These are phyloP conservation scores for Vitis rupestris DNA, from an alignment of 164 flowering plant genomes.

Conservation along the genomic window DNA sequence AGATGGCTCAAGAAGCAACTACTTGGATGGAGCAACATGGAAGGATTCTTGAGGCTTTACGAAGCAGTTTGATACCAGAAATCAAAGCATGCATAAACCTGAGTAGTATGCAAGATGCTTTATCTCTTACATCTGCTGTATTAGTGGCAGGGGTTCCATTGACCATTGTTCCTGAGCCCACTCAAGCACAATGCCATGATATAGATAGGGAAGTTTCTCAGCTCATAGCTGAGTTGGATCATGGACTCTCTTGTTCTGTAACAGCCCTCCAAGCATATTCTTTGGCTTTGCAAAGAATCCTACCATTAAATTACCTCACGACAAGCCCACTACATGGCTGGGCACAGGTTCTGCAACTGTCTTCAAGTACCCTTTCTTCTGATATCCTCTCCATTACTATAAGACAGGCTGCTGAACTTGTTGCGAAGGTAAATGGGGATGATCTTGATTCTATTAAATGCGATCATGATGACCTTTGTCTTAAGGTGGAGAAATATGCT, in stretches of 20 bases:
- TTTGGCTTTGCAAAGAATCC: slow-evolving; percentile 70
- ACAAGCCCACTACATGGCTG: slow-evolving; percentile 83
- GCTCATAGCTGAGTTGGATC: slow-evolving; percentile 59
- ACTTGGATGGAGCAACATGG: slow-evolving; percentile 94
- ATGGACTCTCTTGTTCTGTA: slow-evolving; percentile 62
- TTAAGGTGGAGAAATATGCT: slow-evolving; percentile 56
- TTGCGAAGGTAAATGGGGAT: slow-evolving; percentile 45
- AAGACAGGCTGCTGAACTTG: slow-evolving; percentile 80
- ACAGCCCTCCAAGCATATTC: slow-evolving; percentile 67
- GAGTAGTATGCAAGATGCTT: slow-evolving; percentile 46
- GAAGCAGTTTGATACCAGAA: slow-evolving; percentile 65
- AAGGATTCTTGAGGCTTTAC: slow-evolving; percentile 76
- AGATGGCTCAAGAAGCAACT: slow-evolving; percentile 79
- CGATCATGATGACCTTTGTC: slow-evolving; percentile 56
- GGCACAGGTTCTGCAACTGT: slow-evolving; percentile 80
- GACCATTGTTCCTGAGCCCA: slow-evolving; percentile 94
- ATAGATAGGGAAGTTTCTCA: slow-evolving; percentile 84
- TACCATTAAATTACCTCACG: slow-evolving; percentile 79
- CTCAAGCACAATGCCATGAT: slow-evolving; percentile 87
- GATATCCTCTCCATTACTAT: slow-evolving; percentile 64
- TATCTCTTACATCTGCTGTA: slow-evolving; percentile 88
- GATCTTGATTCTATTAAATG: slow-evolving; percentile 40
- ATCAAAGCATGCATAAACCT: slow-evolving; percentile 40
- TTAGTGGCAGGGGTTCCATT: slow-evolving; percentile 81
- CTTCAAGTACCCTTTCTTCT: slow-evolving; percentile 57